These are phyloP conservation scores for Cinnamomum chago DNA, from an alignment of 164 flowering plant genomes.

Conservation along the genomic window DNA sequence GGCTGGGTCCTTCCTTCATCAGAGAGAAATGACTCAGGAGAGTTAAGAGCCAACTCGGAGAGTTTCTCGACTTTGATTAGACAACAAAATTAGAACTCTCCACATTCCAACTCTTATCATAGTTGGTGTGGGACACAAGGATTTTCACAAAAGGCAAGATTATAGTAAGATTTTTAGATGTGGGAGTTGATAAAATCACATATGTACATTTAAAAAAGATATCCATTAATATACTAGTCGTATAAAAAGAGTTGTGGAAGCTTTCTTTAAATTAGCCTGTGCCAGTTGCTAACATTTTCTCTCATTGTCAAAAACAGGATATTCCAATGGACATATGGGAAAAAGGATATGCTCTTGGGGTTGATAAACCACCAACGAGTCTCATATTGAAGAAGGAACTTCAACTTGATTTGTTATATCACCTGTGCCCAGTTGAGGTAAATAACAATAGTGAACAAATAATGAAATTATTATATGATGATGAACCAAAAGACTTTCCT, in stretches of 20 bases:
- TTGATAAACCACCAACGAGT: conserved; percentile 59
- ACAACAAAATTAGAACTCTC: no score
- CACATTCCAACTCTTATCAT: no score
- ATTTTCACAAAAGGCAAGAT: no score
- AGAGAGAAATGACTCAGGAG: no score
- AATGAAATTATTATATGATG: no score
- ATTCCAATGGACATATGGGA: neutral
- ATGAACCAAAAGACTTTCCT: no score
- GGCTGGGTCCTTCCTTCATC: no score
- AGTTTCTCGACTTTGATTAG: no score
- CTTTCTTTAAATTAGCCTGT: neutral
- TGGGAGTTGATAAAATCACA: neutral
- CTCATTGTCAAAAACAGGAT: neutral
- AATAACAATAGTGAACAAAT: neutral
- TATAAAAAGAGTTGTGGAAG: neutral
- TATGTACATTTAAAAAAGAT: neutral
- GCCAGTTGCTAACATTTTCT: neutral
- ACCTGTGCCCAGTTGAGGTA: conserved; percentile 74
- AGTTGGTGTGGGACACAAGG: no score
- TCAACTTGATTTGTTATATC: conserved; percentile 52
- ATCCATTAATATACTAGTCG: neutral
- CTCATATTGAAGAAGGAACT: conserved; percentile 38
- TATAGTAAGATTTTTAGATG: neutral
- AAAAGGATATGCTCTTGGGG: conserved; percentile 22
- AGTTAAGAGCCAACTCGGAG: no score